A percentile compares a stretch with the other conserved stretches of the same genome.
phyloP scores from a whole-genome alignment of 768 basidiomycete genomes.

The Lentinula aciculospora region DNA sequence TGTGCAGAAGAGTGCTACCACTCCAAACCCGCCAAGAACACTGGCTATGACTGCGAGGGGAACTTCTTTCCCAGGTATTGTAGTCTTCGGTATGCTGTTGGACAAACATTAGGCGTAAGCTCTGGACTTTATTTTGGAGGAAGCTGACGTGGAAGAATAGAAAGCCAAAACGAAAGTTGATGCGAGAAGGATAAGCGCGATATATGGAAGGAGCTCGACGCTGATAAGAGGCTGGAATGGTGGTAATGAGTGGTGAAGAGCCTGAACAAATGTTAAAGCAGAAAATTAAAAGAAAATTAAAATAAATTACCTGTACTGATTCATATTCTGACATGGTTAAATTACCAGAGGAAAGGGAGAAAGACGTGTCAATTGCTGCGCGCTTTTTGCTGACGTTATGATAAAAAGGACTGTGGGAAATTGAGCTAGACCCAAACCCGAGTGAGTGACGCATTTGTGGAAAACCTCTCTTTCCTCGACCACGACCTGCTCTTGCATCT shows the following conservation, averaged over 20 bases:
- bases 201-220: constrained; percentile 61
- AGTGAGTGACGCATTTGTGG: background rate
- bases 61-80: constrained; percentile 56
- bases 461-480: background rate
- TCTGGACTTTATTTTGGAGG: constrained; percentile 4
- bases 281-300: background rate
- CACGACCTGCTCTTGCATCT: background rate
- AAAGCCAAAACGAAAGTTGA: constrained; percentile 82
- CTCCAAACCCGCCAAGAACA: constrained; percentile 79
- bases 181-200: constrained; percentile 69
- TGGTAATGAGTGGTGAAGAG: constrained; percentile 60
- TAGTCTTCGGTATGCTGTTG: constrained; percentile 48
- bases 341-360: constrained; percentile 21
- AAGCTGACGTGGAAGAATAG: constrained; percentile 80
- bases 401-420: background rate
- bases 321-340: constrained; percentile 53
- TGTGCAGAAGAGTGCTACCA: constrained; percentile 85
- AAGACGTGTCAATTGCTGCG: background rate
- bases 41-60: constrained; percentile 71
- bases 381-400: background rate
- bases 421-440: background rate
- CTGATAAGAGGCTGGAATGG: constrained; percentile 68
- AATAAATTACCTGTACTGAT: constrained; percentile 39
- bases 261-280: constrained; percentile 21
- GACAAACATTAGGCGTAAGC: constrained; percentile 1